A percentile compares a stretch with the other conserved stretches of the same genome.
Evolutionary conservation across 331 rosid genomes (phyloP).

Genomic region (Telfairia occidentalis): DNA sequence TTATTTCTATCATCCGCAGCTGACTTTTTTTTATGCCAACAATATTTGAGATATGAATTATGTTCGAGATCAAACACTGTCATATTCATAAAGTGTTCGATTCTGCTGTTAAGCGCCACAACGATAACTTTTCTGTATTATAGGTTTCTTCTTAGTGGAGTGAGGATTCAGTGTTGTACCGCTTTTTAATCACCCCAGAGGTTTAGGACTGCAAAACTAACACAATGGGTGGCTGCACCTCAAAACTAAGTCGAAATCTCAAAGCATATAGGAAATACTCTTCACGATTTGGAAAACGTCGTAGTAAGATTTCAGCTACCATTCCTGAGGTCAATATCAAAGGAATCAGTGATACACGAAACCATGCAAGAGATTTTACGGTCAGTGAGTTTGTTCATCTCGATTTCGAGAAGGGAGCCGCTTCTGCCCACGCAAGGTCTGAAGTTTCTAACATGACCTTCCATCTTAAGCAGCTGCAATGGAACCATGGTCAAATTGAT

Average conservation of each 20-base stretch:
- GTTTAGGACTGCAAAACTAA: slow-evolving; percentile 8
- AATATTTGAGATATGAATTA: neutral
- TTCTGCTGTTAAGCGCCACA: neutral
- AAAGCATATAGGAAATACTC: slow-evolving; percentile 14
- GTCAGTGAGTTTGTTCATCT: slow-evolving; percentile 49
- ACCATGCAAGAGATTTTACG: slow-evolving; percentile 28
- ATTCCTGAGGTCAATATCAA: slow-evolving; percentile 34
- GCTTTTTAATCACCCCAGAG: slow-evolving; percentile 1
- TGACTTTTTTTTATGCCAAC: neutral
- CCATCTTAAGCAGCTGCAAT: slow-evolving; percentile 65
- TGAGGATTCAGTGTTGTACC: neutral
- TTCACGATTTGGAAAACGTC: slow-evolving; percentile 26
- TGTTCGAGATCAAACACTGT: neutral
- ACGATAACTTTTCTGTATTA: neutral
- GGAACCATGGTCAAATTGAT: slow-evolving; percentile 61
- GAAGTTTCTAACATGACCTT: slow-evolving; percentile 56
- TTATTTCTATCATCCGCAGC: neutral
- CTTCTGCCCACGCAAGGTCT: slow-evolving; percentile 43
- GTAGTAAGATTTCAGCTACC: slow-evolving; percentile 22
- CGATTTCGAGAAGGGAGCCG: slow-evolving; percentile 48
- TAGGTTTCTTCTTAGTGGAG: slow-evolving; percentile 4
- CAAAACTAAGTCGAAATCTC: slow-evolving; percentile 31
- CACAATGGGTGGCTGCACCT: slow-evolving; percentile 66
- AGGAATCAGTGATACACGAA: slow-evolving; percentile 37
- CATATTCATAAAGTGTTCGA: neutral